Conservation (phyloP, 2,329 filamentous ascomycete genomes). For the Phaeophleospora eucalypticola region DNA sequence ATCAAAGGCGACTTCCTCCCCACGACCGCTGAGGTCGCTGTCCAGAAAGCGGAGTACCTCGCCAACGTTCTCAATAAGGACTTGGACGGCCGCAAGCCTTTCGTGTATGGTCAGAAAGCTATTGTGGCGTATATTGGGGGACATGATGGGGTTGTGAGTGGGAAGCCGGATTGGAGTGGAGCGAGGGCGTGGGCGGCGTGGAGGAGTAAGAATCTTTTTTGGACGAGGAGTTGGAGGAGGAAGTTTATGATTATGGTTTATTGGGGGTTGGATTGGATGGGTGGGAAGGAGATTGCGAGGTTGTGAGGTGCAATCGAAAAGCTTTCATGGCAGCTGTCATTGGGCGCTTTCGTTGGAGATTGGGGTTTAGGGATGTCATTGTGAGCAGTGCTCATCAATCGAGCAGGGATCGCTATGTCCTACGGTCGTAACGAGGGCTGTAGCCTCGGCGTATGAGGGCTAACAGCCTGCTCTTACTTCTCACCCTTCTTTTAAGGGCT, state of each 20-base stretch:
- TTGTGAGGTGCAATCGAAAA: conserved; percentile 9
- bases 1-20: conserved; percentile 35
- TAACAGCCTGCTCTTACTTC: no score
- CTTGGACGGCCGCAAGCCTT: conserved; percentile 22
- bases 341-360: no score
- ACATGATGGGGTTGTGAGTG: conserved; percentile 40
- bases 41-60: conserved; percentile 38
- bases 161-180: conserved; percentile 39
- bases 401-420: no score
- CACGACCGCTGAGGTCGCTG: conserved; percentile 36
- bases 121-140: conserved; percentile 41
- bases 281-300: conserved; percentile 30
- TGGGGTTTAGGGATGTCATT: no score
- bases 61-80: conserved; percentile 26
- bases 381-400: no score
- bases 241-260: conserved; percentile 31
- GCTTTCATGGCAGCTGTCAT: neutral
- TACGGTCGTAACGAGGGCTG: no score
- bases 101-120: conserved; percentile 39
- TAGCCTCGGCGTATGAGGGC: no score
- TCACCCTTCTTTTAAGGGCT: no score
- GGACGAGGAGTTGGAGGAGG: conserved; percentile 30
- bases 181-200: conserved; percentile 42
- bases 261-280: conserved; percentile 23
- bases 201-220: conserved; percentile 36